Evolutionary conservation across 2,329 filamentous ascomycete species (phyloP).

Genomic region (Fonsecaea nubica): DNA sequence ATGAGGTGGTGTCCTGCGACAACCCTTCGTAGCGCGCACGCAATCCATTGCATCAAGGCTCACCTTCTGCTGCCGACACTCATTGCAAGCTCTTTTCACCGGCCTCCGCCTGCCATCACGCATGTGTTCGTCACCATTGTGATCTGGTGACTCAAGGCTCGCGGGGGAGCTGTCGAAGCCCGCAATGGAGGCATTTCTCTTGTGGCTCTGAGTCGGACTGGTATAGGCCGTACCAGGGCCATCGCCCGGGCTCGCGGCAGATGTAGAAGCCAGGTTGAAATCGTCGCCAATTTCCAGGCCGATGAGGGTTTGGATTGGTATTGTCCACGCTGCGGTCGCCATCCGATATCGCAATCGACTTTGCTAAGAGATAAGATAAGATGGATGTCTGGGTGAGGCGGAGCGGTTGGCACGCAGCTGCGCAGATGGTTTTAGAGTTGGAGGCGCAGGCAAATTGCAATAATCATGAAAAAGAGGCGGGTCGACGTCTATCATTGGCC

Average conservation of each 20-base stretch:
- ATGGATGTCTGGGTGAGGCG: conserved; percentile 16
- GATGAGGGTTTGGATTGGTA: conserved; percentile 24
- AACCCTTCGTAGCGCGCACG: neutral
- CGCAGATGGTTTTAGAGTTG: neutral
- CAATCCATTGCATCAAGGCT: conserved; percentile 31
- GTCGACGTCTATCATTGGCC: conserved; percentile 3
- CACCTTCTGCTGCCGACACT: conserved; percentile 74
- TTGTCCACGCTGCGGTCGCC: conserved; percentile 24
- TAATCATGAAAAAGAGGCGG: neutral
- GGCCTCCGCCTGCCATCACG: conserved; percentile 52
- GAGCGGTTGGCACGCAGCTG: neutral
- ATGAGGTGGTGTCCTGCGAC: neutral
- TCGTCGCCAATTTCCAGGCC: conserved; percentile 27
- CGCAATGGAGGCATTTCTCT: conserved; percentile 52
- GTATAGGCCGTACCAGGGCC: conserved; percentile 39
- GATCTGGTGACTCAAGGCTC: conserved; percentile 46
- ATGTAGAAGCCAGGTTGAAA: conserved; percentile 38
- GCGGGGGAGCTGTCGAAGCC: conserved; percentile 56
- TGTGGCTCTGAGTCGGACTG: conserved; percentile 44
- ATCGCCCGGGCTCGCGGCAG: conserved; percentile 28
- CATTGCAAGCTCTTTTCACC: conserved; percentile 70
- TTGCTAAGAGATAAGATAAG: conserved; percentile 36
- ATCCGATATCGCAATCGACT: conserved; percentile 34
- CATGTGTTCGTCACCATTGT: conserved; percentile 53
- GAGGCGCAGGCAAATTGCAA: neutral